Evolutionary conservation across 345 rosid genomes (phyloP), one percentile per base, ranked within the genome.

Genomic region (Jatropha curcas): DNA sequence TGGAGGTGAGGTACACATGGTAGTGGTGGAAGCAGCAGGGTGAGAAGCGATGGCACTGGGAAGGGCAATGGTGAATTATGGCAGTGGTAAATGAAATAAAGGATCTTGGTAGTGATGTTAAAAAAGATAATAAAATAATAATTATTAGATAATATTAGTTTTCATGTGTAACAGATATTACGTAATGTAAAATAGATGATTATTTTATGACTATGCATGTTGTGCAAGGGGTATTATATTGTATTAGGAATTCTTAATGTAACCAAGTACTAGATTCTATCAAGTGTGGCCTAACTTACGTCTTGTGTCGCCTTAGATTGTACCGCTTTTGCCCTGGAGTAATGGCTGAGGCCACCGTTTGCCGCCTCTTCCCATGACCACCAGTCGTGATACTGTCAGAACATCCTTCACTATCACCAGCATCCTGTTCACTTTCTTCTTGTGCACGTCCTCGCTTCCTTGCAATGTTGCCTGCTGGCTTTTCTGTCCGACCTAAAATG

Each of bases 221-320:
- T n/a, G n/a, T n/a, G n/a, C n/a, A n/a, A n/a, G n/a, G n/a, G n/a
- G n/a, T n/a, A n/a, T n/a, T n/a, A n/a, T n/a, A 57, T 8, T 4
- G 28, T 35, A 31, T 33, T 30, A 60, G 37, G 64, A 35, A 31
- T 61, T 34, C 27, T n/a, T 20, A 20, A 16, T n/a, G 4, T 2
- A 14, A 14, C 0, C 27, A 61, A 60, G 22, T 33, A 60, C 17
- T 5, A 17, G 12, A 27, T 25, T 3, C 9, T 7, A 65, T 65
- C 69, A 65, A 46, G 55, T 52, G 45, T 30, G 27, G 39, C 52
- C 55, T 56, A 79, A 74, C 92, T 88, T 88, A 94, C 97, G 48
- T 80, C 84, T 80, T 88, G 64, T 82, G 85, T 41, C 88, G 86
- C 76, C 97, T 85, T 67, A 94, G 95, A 83, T 89, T 87, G 84